Evolutionary conservation across 306 rosid species (phyloP).

Genomic region (Sicyos baderoa): DNA sequence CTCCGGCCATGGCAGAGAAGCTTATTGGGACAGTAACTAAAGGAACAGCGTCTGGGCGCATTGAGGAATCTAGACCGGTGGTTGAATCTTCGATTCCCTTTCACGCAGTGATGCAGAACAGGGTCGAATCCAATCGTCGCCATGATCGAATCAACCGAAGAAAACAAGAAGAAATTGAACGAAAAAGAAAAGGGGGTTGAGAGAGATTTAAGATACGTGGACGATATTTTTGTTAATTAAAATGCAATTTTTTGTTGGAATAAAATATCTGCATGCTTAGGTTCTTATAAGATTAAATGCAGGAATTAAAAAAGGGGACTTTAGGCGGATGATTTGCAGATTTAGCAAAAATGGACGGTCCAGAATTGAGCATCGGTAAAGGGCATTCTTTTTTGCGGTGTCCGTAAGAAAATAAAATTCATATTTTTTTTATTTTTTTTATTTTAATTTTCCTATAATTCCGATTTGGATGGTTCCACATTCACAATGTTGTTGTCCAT

Average conservation of each 20-base stretch:
- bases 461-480: too few relatives aligned
- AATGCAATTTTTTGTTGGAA: too few relatives aligned
- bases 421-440: background rate
- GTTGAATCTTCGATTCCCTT: constrained; percentile 17
- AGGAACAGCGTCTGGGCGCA: constrained; percentile 24
- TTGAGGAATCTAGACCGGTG: constrained; percentile 26
- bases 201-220: constrained; percentile 10
- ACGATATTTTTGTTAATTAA: constrained; percentile 6
- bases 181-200: background rate
- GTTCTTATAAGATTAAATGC: background rate
- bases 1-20: constrained; percentile 25
- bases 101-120: constrained; percentile 25
- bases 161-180: too few relatives aligned
- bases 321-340: constrained; percentile 4
- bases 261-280: background rate
- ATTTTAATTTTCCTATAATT: too few relatives aligned
- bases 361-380: background rate
- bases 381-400: background rate
- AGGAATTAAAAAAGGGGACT: background rate
- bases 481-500: too few relatives aligned
- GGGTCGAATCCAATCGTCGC: constrained; percentile 40
- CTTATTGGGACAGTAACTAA: constrained; percentile 28
- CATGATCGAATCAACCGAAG: constrained; percentile 34
- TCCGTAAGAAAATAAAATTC: background rate
- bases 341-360: constrained; percentile 12